phyloP scores from a whole-genome alignment of 257 asterid genomes.

The Solanum lignicaule region DNA sequence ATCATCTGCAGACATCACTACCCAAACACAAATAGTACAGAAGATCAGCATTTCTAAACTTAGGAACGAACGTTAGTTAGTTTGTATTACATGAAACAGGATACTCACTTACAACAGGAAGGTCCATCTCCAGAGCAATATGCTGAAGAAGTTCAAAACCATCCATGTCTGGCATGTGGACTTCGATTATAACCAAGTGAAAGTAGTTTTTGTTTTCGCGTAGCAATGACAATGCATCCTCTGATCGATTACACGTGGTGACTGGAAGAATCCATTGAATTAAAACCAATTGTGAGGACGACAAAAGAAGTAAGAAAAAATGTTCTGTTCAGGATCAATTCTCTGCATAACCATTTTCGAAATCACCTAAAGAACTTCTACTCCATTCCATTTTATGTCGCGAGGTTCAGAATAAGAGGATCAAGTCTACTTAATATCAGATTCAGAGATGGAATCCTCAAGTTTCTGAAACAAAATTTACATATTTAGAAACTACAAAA shows the following conservation, averaged over 20 bases:
- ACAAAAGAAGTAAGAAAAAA: neutral
- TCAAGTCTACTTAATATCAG: neutral
- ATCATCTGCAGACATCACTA: slow-evolving; percentile 98
- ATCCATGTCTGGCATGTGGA: slow-evolving; percentile 97
- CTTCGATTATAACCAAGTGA: slow-evolving; percentile 84
- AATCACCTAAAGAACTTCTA: neutral
- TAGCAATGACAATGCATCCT: slow-evolving; percentile 49
- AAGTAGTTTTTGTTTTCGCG: slow-evolving; percentile 54
- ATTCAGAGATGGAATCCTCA: neutral
- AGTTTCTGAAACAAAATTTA: neutral
- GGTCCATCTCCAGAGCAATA: slow-evolving; percentile 81
- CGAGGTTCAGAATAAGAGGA: neutral
- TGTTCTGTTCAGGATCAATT: neutral
- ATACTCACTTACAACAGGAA: slow-evolving; percentile 87
- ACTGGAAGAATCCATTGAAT: slow-evolving; percentile 30
- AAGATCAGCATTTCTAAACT: neutral
- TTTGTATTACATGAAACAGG: neutral
- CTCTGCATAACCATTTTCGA: neutral
- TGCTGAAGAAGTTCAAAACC: slow-evolving; percentile 85
- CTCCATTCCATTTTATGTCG: neutral
- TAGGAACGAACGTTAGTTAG: neutral
- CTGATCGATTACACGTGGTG: slow-evolving; percentile 63
- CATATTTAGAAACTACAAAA: neutral
- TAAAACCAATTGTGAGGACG: neutral
- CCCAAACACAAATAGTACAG: neutral